These are phyloP conservation scores for Pseudopyricularia javanii DNA, from an alignment of 2,329 filamentous ascomycete species.

Conservation along the genomic window DNA sequence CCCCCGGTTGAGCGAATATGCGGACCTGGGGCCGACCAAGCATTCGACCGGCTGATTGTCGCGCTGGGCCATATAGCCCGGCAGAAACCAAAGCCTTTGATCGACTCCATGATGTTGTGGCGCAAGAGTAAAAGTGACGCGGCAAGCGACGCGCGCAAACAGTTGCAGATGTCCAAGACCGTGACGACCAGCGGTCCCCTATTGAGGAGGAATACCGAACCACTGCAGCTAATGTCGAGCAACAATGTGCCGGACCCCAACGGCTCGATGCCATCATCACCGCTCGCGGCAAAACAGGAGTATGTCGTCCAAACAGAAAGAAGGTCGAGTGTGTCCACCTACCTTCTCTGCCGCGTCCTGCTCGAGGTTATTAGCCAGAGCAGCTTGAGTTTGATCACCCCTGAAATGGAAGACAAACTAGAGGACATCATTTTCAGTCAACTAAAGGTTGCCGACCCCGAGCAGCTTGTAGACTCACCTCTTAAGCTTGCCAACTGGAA, in stretches of 20 bases:
- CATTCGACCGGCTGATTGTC: constrained; percentile 87
- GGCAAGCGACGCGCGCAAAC: constrained; percentile 54
- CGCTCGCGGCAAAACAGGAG: constrained; percentile 47
- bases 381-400: constrained; percentile 66
- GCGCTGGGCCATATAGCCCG: constrained; percentile 91
- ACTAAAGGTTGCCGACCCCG: constrained; percentile 75
- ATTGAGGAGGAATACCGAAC: constrained; percentile 64
- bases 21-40: constrained; percentile 74
- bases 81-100: constrained; percentile 85
- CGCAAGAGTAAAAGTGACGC: constrained; percentile 90
- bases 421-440: constrained; percentile 97
- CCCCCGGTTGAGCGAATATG: constrained; percentile 81
- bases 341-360: constrained; percentile 84
- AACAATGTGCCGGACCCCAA: constrained; percentile 12
- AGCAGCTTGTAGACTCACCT: constrained; percentile 64
- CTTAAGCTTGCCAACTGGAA: constrained; percentile 92
- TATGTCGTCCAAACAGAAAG: constrained; percentile 72
- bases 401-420: constrained; percentile 86
- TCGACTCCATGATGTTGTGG: constrained; percentile 97
- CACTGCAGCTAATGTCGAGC: constrained; percentile 32
- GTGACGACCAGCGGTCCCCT: constrained; percentile 32
- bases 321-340: constrained; percentile 87
- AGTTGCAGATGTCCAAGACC: constrained; percentile 40
- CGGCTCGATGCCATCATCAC: constrained; percentile 19
- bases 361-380: constrained; percentile 92